A percentile compares a stretch with the other conserved stretches of the same genome.
Conservation (phyloP, 2,329 filamentous ascomycete genomes). For the Apiospora marii region DNA sequence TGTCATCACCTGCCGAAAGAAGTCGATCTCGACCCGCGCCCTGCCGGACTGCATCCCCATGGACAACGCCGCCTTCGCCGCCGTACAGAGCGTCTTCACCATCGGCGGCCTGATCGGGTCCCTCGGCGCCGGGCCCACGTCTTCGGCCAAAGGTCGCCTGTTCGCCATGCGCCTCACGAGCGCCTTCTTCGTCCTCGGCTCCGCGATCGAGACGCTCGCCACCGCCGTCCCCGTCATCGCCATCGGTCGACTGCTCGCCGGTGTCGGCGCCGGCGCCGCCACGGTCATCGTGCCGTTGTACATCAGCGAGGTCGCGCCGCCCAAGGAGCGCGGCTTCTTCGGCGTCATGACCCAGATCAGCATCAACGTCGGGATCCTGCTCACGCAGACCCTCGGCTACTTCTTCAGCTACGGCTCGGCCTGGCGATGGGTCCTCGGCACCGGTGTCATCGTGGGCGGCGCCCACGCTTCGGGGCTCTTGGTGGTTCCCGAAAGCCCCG, state of each 20-base stretch:
- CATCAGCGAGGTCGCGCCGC: conserved; percentile 89
- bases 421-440: conserved; percentile 85
- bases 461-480: conserved; percentile 75
- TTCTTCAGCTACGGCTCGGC: conserved; percentile 81
- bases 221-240: conserved; percentile 72
- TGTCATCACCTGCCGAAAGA: conserved; percentile 85
- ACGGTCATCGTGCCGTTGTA: conserved; percentile 95
- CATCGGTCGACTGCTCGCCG: conserved; percentile 79
- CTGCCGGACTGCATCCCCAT: conserved; percentile 87
- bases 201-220: conserved; percentile 77
- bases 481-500: conserved; percentile 85
- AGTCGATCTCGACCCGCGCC: conserved; percentile 52
- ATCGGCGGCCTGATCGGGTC: conserved; percentile 88
- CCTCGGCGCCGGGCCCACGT: conserved; percentile 79
- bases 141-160: conserved; percentile 78
- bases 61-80: conserved; percentile 80
- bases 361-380: conserved; percentile 89
- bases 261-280: conserved; percentile 84
- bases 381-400: conserved; percentile 84
- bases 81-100: conserved; percentile 90
- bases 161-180: conserved; percentile 80
- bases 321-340: conserved; percentile 78
- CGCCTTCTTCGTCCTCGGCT: conserved; percentile 78
- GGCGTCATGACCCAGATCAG: conserved; percentile 88
- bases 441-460: conserved; percentile 73